Conservation (phyloP, 2,329 filamentous ascomycete species). For the Huntiella omanensis region DNA sequence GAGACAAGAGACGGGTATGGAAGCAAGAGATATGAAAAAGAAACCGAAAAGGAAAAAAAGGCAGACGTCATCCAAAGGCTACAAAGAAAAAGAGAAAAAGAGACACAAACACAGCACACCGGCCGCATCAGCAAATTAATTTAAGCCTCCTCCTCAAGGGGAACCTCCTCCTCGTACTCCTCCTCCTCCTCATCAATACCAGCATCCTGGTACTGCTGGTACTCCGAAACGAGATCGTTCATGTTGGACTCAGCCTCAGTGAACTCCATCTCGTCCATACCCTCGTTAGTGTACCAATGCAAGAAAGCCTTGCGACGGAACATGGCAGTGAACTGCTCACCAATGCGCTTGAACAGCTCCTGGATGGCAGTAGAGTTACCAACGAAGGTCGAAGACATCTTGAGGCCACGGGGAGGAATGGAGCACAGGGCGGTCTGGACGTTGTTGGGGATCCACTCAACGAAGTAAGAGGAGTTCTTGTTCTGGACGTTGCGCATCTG, state of each 20-base stretch:
- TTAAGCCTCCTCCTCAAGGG: constrained; percentile 51
- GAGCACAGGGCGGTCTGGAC: constrained; percentile 98
- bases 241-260: constrained; percentile 99
- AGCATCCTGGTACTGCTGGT: constrained; percentile 99
- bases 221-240: constrained; percentile 98
- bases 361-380: constrained; percentile 99
- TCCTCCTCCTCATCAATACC: constrained; percentile 94
- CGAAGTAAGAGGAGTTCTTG: constrained; percentile 99
- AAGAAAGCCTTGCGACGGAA: constrained; percentile 99
- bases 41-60: constrained; percentile 2
- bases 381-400: constrained; percentile 98
- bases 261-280: constrained; percentile 99
- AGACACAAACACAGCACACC: neutral
- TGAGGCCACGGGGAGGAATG: constrained; percentile 89
- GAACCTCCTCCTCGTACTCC: constrained; percentile 77
- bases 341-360: constrained; percentile 99
- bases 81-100: neutral
- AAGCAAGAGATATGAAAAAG: constrained; percentile 4
- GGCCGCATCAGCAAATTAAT: constrained; percentile 9
- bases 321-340: constrained; percentile 99
- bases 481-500: constrained; percentile 99
- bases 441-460: constrained; percentile 99
- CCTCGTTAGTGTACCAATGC: constrained; percentile 99
- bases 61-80: constrained; percentile 10
- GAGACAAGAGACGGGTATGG: constrained; percentile 3